Evolutionary conservation across 371 early-diverging fungal species (phyloP).

Genomic region (Apophysomyces variabilis): DNA sequence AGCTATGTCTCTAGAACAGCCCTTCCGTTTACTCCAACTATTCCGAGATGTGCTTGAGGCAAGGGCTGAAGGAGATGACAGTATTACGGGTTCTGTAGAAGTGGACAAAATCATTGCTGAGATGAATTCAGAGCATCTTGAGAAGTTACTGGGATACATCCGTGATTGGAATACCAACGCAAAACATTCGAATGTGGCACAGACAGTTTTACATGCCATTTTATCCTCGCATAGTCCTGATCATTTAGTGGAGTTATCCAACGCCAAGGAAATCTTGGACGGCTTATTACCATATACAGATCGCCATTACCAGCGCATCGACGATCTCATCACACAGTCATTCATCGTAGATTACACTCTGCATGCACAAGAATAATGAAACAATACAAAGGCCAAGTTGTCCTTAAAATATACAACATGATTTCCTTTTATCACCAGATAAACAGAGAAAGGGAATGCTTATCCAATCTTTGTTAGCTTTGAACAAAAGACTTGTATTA

Average conservation of each 20-base stretch:
- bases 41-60: conserved; percentile 70
- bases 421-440: too few species aligned
- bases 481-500: too few species aligned
- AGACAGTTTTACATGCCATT: conserved; percentile 80
- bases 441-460: too few species aligned
- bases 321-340: conserved; percentile 83
- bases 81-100: conserved; percentile 65
- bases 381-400: too few species aligned
- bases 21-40: conserved; percentile 77
- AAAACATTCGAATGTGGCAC: conserved; percentile 79
- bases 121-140: conserved; percentile 65
- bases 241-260: conserved; percentile 70
- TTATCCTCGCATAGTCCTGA: conserved; percentile 67
- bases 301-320: conserved; percentile 86
- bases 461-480: too few species aligned
- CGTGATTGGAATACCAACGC: conserved; percentile 96
- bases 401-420: too few species aligned
- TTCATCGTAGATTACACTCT: conserved; percentile 89
- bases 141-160: conserved; percentile 79
- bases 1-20: conserved; percentile 91
- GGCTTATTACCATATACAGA: conserved; percentile 91
- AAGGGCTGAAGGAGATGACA: conserved; percentile 52
- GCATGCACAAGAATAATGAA: conserved; percentile 57
- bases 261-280: conserved; percentile 82
- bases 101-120: conserved; percentile 71